Evolutionary conservation across 2,329 filamentous ascomycete genomes (phyloP).

Genomic region (Macroventuria anomochaeta): DNA sequence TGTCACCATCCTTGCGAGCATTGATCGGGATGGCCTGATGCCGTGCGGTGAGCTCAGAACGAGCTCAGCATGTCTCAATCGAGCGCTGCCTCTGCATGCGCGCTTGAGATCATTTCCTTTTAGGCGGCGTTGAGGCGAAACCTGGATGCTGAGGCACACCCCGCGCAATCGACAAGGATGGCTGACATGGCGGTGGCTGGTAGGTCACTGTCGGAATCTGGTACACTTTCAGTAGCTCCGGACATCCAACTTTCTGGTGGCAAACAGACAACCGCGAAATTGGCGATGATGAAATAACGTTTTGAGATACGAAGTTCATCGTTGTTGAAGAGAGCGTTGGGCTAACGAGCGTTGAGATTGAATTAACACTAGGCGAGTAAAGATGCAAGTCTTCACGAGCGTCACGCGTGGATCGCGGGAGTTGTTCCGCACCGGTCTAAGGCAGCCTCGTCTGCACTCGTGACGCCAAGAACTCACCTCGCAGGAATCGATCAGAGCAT

Average conservation of each 20-base stretch:
- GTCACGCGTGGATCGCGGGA: conserved; percentile 13
- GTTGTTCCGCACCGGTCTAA: conserved; percentile 19
- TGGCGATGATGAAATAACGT: background rate
- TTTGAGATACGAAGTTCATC: background rate
- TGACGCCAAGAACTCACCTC: conserved; percentile 15
- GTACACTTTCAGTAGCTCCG: conserved; percentile 5
- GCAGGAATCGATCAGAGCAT: conserved; percentile 1
- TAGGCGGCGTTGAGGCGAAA: conserved; percentile 3
- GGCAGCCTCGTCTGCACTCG: conserved; percentile 6
- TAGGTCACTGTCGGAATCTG: background rate
- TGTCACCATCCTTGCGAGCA: conserved; percentile 39
- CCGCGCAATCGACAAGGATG: conserved; percentile 7
- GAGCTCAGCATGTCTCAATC: conserved; percentile 7
- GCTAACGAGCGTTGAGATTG: conserved; percentile 11
- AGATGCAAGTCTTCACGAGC: conserved; percentile 6
- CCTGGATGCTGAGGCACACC: conserved; percentile 6
- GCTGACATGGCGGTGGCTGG: conserved; percentile 2
- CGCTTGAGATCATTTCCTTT: conserved; percentile 11
- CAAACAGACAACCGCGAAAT: background rate
- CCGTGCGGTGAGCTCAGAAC: conserved; percentile 6
- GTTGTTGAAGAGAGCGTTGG: conserved; percentile 11
- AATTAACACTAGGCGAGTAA: background rate
- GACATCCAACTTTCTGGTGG: background rate
- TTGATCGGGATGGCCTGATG: conserved; percentile 15
- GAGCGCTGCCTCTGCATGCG: conserved; percentile 7